Conservation (phyloP, 192 early-diverging fungal species). For the Funneliformis geosporum region DNA sequence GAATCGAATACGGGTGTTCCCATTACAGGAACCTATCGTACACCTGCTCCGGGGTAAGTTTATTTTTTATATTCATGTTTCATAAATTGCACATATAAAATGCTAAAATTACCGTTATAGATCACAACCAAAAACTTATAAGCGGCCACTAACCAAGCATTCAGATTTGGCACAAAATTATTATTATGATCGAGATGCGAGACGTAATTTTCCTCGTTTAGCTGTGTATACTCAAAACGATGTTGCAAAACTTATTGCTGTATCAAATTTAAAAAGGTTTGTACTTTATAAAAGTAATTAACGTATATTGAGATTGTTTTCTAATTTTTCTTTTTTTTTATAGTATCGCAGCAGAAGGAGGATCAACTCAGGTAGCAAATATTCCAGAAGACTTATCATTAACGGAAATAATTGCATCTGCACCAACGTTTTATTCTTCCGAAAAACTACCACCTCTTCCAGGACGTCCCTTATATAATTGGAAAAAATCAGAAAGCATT, state of each 20-base stretch:
- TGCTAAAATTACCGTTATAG: neutral
- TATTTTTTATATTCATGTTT: neutral
- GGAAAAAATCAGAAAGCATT: slow-evolving; percentile 43
- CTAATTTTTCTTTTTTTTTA: neutral
- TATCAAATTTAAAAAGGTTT: slow-evolving; percentile 36
- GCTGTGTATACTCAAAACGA: slow-evolving; percentile 80
- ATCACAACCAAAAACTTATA: slow-evolving; percentile 54
- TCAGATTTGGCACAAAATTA: slow-evolving; percentile 79
- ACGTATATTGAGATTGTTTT: neutral
- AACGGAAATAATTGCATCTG: slow-evolving; percentile 53
- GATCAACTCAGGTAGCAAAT: slow-evolving; percentile 2
- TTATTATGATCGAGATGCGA: slow-evolving; percentile 88
- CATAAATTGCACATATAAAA: neutral
- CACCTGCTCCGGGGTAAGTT: slow-evolving; percentile 27
- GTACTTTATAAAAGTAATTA: neutral
- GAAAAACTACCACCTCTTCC: slow-evolving; percentile 60
- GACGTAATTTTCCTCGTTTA: slow-evolving; percentile 89
- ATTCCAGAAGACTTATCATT: slow-evolving; percentile 42
- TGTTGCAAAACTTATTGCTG: slow-evolving; percentile 65
- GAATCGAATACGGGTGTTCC: slow-evolving; percentile 25
- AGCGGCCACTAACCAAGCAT: slow-evolving; percentile 53
- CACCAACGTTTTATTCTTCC: slow-evolving; percentile 50
- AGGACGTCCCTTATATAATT: slow-evolving; percentile 48
- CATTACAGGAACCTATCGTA: slow-evolving; percentile 24
- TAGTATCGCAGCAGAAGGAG: slow-evolving; percentile 12